A percentile compares a stretch with the other conserved stretches of the same genome.
phyloP scores from a whole-genome alignment of 768 basidiomycete species.

The Mycena indigotica region DNA sequence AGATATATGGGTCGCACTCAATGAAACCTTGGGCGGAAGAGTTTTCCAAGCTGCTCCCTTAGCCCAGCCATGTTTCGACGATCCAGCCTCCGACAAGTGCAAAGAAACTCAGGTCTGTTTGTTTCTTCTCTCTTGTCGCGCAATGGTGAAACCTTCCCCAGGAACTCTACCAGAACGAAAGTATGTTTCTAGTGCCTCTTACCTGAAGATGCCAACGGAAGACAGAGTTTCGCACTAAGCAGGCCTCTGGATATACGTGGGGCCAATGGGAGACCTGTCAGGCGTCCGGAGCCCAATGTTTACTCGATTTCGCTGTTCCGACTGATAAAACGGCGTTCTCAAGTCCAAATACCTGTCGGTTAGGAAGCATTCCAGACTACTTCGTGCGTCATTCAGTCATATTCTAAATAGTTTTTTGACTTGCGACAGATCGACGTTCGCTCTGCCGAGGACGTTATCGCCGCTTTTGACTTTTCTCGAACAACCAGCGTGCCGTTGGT shows the following conservation, averaged over 20 bases:
- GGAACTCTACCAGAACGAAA: constrained; percentile 19
- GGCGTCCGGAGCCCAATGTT: constrained; percentile 44
- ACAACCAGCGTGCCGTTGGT: constrained; percentile 42
- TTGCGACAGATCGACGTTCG: constrained; percentile 44
- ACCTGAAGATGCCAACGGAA: neutral
- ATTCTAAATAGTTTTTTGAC: neutral
- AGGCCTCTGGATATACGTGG: constrained; percentile 34
- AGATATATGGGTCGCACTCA: constrained; percentile 14
- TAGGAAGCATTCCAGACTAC: constrained; percentile 41
- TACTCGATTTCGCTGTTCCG: constrained; percentile 44
- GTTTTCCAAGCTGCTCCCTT: constrained; percentile 13
- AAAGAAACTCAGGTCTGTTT: constrained; percentile 6
- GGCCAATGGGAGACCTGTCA: constrained; percentile 63
- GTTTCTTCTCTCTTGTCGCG: neutral
- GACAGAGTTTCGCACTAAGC: constrained; percentile 11
- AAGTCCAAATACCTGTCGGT: constrained; percentile 33
- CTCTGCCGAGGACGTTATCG: constrained; percentile 40
- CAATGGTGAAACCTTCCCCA: neutral
- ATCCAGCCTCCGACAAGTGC: constrained; percentile 16
- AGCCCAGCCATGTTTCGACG: constrained; percentile 17
- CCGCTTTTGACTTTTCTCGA: constrained; percentile 48
- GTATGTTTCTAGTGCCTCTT: neutral
- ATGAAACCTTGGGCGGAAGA: constrained; percentile 11
- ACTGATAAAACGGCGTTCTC: constrained; percentile 31
- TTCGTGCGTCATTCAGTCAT: constrained; percentile 33